A percentile compares a stretch with the other conserved stretches of the same genome.
Conservation (phyloP, 1,284 basidiomycete genomes). For the Moesziomyces aphidis region DNA sequence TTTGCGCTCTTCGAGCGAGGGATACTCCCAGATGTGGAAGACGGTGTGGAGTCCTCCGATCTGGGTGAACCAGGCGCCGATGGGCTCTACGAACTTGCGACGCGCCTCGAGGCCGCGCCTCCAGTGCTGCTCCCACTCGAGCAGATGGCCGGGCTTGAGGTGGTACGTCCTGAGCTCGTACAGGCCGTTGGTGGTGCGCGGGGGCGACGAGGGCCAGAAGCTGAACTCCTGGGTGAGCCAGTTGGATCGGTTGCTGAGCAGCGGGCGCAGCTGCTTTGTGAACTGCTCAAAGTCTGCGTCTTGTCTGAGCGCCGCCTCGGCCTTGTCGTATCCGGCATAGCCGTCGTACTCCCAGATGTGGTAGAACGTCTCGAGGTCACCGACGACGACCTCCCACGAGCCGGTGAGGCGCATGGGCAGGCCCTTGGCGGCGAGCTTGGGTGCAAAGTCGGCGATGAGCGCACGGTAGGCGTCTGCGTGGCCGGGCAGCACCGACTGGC, state of each 20-base stretch:
- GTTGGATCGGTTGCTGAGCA: constrained; percentile 55
- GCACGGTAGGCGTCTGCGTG: constrained; percentile 53
- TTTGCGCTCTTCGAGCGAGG: constrained; percentile 63
- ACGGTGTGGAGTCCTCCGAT: constrained; percentile 65
- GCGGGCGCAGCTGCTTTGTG: constrained; percentile 24
- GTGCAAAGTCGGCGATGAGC: constrained; percentile 51
- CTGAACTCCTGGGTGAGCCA: constrained; percentile 66
- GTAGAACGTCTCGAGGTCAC: constrained; percentile 65
- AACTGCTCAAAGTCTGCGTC: constrained; percentile 47
- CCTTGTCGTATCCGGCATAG: constrained; percentile 62
- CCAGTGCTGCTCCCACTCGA: constrained; percentile 66
- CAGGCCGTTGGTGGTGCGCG: constrained; percentile 41
- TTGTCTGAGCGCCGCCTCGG: constrained; percentile 28
- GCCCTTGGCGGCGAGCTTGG: constrained; percentile 47
- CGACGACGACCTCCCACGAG: constrained; percentile 63
- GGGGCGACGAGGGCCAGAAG: constrained; percentile 60
- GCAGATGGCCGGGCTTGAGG: constrained; percentile 60
- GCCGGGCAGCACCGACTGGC: constrained; percentile 57
- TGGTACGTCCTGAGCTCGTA: constrained; percentile 65
- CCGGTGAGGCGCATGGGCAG: constrained; percentile 50
- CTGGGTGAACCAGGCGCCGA: constrained; percentile 66
- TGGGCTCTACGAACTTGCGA: constrained; percentile 60
- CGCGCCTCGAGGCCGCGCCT: constrained; percentile 64
- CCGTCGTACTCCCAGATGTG: constrained; percentile 66
- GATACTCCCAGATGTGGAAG: constrained; percentile 65